Base-by-base conservation (phyloP, 1,284 basidiomycete species). In the Erythrobasidium hasegawianum region DNA sequence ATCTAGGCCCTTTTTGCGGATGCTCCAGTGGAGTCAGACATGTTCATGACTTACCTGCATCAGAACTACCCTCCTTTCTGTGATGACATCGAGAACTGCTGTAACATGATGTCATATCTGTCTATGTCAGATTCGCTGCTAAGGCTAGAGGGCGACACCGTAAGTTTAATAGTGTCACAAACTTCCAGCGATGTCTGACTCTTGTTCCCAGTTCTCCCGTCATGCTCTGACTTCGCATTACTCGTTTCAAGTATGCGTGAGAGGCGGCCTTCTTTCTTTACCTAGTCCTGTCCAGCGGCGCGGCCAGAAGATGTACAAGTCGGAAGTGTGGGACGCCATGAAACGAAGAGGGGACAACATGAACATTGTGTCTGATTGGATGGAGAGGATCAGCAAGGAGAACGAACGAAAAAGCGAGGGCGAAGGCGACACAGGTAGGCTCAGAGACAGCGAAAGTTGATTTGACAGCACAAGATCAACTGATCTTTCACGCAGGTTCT, bases 11-110 rank as follows among this genome's bases (percentile, higher is more conserved):
- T 96, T 2, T 90, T 90, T 73, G 84, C 87, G 0, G 88, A 93
- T 70, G 87, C 91, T 0, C 92, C 94, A 0, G 87, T 98, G 50
- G 94, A 97, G 76, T 85, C 90, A 0, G 89, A 89, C 0, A 81
- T 96, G 1, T 88, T 95, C 69, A 86, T 87, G 7, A 79, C 95
- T 2, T 99, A 97, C 76, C 82, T 95, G 2, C 93, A 97, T 71
- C 92, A 97, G 75, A 97, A 97, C 75, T 90, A 93, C 69, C 83
- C 87, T 0, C 85, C 86, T 59, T 98, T 91, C 75, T 91, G 88
- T 73, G 78, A 83, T 43, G 84, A 87, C 26, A 76, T 95, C 0
- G 89, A 94, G 2, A 81, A 97, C 68, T 87, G 86, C 68, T 83
- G 83, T 1, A 81, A 80, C 0, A 78, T 92, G 1, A 79, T 86